Evolutionary conservation across 805 yeast species (phyloP), one percentile per base, ranked within the genome.

Genomic region (Lipomyces chichibuensis): DNA sequence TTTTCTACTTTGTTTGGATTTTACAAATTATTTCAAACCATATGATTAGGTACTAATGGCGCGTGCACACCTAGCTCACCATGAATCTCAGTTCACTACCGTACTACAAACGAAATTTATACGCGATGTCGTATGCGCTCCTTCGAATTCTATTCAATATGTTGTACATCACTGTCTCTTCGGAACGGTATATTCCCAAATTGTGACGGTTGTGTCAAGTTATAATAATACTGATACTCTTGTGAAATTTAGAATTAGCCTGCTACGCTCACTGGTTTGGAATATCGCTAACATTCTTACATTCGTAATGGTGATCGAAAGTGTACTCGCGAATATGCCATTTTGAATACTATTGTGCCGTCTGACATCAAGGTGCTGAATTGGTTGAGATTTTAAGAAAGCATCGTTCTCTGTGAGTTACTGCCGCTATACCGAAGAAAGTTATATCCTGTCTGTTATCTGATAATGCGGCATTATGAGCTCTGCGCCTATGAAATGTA

Each of bases 241-340:
- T 11, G 7, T 29, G 17, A 13, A 25, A 13, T 11, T 23, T 46
- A 65, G 67, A 20, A 7, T 62, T 37, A 66, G 69, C 32, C 32
- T 66, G 29, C 20, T 63, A 11, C 49, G 70, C 3, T 66, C 70
- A 20, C 32, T 66, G 17, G 67, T 64, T 5, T 66, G 70, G 67
- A 66, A 63, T 57, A 64, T 64, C 13, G 56, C 65, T 5, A 66
- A 66, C 35, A 57, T 66, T 23, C 20, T 66, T 13, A 46, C 66
- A 9, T 64, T 66, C 54, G 37, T 63, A n/a, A 66, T 66, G 70
- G 52, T 64, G 17, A 57, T 66, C 23, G 70, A 66, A 32, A 52
- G 63, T 9, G 67, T 64, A 20, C 46, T 66, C 32, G 29, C 63
- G 32, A 25, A 25, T 20, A 59, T 59, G 57, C 57, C 23, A 14